Base-by-base conservation (phyloP, 257 asterid species). In the Agastache rugosa region DNA sequence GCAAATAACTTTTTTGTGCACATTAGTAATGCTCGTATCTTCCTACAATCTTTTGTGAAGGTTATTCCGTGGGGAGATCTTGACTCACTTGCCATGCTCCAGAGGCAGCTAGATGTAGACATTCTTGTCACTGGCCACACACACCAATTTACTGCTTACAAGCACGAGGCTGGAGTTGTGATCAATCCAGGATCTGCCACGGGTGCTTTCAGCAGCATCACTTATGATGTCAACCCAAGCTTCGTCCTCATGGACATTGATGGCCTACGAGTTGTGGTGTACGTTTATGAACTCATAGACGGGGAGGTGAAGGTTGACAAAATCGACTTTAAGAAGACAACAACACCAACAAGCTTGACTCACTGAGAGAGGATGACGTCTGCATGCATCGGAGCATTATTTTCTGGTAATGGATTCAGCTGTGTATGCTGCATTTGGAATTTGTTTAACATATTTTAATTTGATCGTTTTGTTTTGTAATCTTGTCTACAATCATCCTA, bases 251-350 rank as follows among this genome's bases (percentile, higher is more conserved):
- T 93, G 98, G 98, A 93, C 78, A 90, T 93, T 60, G 98, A 93
- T 53, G 97, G 96, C 53, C 86, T 90, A 41, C 94, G 98, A 19
- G 98, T 93, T 45, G 98, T 94, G 39, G 98, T 94, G 34, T 94
- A 94, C 25, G 98, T 94, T 61, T 94, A 94, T 27, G 98, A 94
- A 75, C 95, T 92, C 75, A 89, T 92, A 6, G 98, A 94, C 77
- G 98, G 98, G 60, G 98, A 94, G 76, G 98, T 94, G 73, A 94
- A 94, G 85, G 98, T 94, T 22, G 98, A 94, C 77, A 94, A 94
- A 81, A 94, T 94, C n/a, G 97, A 94, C 78, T 94, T 94, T 67
- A 94, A 94, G 90, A 94, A 94, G 91, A 90, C 98, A 1, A 83
- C 93, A 16, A 78, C 96, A 23, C 61, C 90, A 42, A 73, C 82